phyloP scores from a whole-genome alignment of 2,329 filamentous ascomycete species.

The Claviceps lovelessii region DNA sequence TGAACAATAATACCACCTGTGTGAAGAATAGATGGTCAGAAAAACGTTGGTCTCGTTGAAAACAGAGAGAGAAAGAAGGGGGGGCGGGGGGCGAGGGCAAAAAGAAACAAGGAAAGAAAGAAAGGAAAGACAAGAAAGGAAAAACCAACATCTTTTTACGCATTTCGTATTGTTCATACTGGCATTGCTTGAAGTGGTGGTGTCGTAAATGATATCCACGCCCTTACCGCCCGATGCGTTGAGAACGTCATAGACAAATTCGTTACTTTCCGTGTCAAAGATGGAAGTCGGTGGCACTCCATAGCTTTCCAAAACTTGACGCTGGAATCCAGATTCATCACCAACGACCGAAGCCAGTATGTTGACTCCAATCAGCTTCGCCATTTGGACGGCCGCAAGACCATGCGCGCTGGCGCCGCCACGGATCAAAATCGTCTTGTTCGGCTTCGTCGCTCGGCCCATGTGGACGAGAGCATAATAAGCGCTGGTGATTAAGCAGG shows the following conservation, averaged over 20 bases:
- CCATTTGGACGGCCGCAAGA: slow-evolving; percentile 28
- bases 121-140: too few species aligned
- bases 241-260: slow-evolving; percentile 19
- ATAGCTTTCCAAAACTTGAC: slow-evolving; percentile 18
- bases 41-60: not conserved
- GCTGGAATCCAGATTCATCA: slow-evolving; percentile 19
- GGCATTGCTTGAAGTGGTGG: slow-evolving; percentile 24
- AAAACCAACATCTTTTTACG: slow-evolving; percentile 21
- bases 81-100: too few species aligned
- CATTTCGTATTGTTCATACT: slow-evolving; percentile 20
- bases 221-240: slow-evolving; percentile 18
- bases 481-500: slow-evolving; percentile 27
- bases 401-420: slow-evolving; percentile 29
- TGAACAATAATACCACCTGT: slow-evolving; percentile 21
- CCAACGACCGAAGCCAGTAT: slow-evolving; percentile 29
- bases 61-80: too few species aligned
- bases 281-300: slow-evolving; percentile 24
- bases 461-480: slow-evolving; percentile 25
- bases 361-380: slow-evolving; percentile 21
- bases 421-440: slow-evolving; percentile 27
- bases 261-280: slow-evolving; percentile 21
- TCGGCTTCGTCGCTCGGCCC: slow-evolving; percentile 14
- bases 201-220: slow-evolving; percentile 32
- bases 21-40: not conserved
- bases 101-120: not conserved